Percentiles rank a stretch among this genome's conserved stretches.
phyloP scores from a whole-genome alignment of 2,329 filamentous ascomycete species.

The Colletotrichum karsti region DNA sequence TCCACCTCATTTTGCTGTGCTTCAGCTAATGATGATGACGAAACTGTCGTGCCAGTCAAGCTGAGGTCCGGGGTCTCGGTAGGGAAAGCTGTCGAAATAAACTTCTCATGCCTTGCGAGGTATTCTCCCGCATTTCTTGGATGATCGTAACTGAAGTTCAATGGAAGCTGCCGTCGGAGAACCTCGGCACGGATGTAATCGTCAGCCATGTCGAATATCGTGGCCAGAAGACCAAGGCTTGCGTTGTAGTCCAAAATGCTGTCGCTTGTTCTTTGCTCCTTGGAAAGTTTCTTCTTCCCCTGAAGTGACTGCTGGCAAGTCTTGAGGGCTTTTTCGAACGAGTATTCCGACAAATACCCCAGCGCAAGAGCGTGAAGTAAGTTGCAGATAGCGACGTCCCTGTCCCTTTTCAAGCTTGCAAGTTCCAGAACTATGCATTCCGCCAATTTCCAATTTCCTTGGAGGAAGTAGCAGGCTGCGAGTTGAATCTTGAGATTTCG shows the following conservation, averaged over 20 bases:
- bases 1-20: no score
- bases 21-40: background rate
- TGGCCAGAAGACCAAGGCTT: conserved; percentile 34
- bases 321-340: conserved; percentile 33
- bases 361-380: conserved; percentile 34
- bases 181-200: conserved; percentile 35
- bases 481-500: conserved; percentile 33
- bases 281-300: conserved; percentile 33
- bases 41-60: background rate
- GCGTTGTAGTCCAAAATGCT: conserved; percentile 29
- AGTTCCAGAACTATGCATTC: conserved; percentile 30
- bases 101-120: background rate
- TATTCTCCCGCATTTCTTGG: background rate
- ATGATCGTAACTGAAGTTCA: background rate
- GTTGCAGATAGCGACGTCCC: conserved; percentile 31
- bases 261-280: background rate
- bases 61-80: background rate
- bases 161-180: conserved; percentile 28
- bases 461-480: conserved; percentile 33
- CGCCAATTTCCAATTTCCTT: conserved; percentile 31
- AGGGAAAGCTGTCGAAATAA: background rate
- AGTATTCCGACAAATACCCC: conserved; percentile 31
- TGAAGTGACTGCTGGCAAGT: conserved; percentile 23
- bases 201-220: conserved; percentile 33
- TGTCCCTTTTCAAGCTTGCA: conserved; percentile 21